These are phyloP conservation scores for Solanum appendiculatum DNA, from an alignment of 257 asterid genomes.

Conservation along the genomic window DNA sequence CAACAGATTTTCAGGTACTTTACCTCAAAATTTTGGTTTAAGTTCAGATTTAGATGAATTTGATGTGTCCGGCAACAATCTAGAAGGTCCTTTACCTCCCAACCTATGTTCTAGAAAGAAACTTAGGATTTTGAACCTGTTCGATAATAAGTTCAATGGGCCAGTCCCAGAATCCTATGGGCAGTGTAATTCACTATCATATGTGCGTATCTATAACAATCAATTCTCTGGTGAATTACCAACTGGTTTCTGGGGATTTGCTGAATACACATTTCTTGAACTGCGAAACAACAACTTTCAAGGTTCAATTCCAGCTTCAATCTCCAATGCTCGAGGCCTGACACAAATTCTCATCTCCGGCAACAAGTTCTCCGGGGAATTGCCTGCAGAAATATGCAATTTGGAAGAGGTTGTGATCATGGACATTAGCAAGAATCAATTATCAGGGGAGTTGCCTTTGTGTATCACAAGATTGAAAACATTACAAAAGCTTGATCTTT, in stretches of 20 bases:
- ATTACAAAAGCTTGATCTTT: slow-evolving; percentile 48
- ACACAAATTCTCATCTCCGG: slow-evolving; percentile 37
- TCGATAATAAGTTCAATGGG: slow-evolving; percentile 54
- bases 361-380: slow-evolving; percentile 47
- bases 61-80: slow-evolving; percentile 52
- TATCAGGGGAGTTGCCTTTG: slow-evolving; percentile 57
- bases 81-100: slow-evolving; percentile 64
- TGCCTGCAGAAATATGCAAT: slow-evolving; percentile 40
- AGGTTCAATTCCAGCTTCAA: slow-evolving; percentile 48
- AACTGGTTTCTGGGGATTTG: slow-evolving; percentile 50
- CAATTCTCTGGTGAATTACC: slow-evolving; percentile 49
- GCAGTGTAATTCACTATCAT: slow-evolving; percentile 42
- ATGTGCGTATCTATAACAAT: slow-evolving; percentile 42
- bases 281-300: slow-evolving; percentile 42
- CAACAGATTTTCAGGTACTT: slow-evolving; percentile 47
- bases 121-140: slow-evolving; percentile 28
- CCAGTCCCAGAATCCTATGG: slow-evolving; percentile 54
- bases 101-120: slow-evolving; percentile 41
- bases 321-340: slow-evolving; percentile 35
- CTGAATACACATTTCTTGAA: slow-evolving; percentile 34
- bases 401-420: slow-evolving; percentile 31
- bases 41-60: slow-evolving; percentile 50
- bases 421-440: slow-evolving; percentile 39
- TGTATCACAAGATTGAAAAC: slow-evolving; percentile 39
- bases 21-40: slow-evolving; percentile 52